These are phyloP conservation scores for Trichoderma pleuroti DNA, from an alignment of 2,329 filamentous ascomycete genomes.

Conservation along the genomic window DNA sequence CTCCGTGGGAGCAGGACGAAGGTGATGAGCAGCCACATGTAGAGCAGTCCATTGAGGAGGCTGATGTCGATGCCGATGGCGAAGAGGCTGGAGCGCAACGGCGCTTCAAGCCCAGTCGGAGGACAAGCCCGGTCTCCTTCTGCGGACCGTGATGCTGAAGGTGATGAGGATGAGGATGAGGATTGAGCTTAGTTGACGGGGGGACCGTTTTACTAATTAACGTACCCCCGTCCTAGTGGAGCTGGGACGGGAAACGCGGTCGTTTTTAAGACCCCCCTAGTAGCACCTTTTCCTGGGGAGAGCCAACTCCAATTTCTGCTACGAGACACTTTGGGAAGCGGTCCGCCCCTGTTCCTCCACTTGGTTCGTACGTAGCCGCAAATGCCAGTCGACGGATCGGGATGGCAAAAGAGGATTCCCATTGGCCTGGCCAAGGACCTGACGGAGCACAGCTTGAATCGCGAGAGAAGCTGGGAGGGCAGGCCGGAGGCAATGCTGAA, in stretches of 20 bases:
- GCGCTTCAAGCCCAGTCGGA: slow-evolving; percentile 21
- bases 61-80: slow-evolving; percentile 24
- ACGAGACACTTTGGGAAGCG: neutral
- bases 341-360: slow-evolving; percentile 7
- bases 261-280: too few species aligned
- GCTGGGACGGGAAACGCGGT: too few species aligned
- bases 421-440: neutral
- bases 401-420: neutral
- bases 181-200: slow-evolving; percentile 10
- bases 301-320: neutral
- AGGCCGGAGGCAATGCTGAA: neutral
- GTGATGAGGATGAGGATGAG: slow-evolving; percentile 36
- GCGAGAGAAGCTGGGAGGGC: neutral
- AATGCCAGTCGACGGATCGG: neutral
- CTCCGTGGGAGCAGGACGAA: slow-evolving; percentile 41
- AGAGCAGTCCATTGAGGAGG: slow-evolving; percentile 21
- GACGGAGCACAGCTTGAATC: neutral
- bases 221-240: too few species aligned
- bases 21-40: slow-evolving; percentile 16
- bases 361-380: neutral
- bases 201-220: too few species aligned
- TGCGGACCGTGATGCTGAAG: slow-evolving; percentile 46
- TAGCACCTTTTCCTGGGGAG: neutral
- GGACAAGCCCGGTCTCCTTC: slow-evolving; percentile 29
- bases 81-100: slow-evolving; percentile 30